Conservation (phyloP, 164 flowering plant species). For the Warburgia ugandensis region DNA sequence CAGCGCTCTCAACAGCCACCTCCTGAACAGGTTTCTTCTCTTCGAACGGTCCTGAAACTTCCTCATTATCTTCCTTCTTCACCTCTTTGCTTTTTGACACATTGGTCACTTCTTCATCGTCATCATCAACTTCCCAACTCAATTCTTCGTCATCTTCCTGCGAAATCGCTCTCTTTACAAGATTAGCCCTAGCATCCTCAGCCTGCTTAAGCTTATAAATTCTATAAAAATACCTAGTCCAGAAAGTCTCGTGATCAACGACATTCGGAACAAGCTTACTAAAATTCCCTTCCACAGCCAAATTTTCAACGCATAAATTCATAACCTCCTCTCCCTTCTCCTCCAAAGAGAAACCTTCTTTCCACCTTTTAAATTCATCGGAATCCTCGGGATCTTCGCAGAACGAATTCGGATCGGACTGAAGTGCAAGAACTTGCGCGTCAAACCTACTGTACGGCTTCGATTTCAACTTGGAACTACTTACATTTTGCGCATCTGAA, state of each 20-base stretch:
- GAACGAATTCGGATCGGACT: constrained; percentile 45
- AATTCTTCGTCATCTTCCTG: constrained; percentile 74
- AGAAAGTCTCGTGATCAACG: constrained; percentile 51
- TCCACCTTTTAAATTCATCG: constrained; percentile 55
- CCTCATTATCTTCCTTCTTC: constrained; percentile 4
- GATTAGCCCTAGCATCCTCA: constrained; percentile 63
- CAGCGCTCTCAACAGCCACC: constrained; percentile 3
- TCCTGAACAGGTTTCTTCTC: constrained; percentile 11
- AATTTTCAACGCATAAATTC: constrained; percentile 38
- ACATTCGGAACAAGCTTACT: constrained; percentile 44
- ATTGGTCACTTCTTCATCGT: constrained; percentile 26
- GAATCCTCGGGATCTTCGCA: constrained; percentile 55
- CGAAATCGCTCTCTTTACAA: constrained; percentile 64
- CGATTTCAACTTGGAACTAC: constrained; percentile 10
- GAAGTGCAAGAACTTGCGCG: constrained; percentile 35
- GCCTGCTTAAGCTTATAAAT: constrained; percentile 53
- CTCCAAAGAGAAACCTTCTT: constrained; percentile 43
- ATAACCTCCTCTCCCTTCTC: constrained; percentile 52
- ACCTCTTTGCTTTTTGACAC: not conserved
- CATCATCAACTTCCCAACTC: constrained; percentile 87
- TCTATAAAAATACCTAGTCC: constrained; percentile 69
- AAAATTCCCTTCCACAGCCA: constrained; percentile 35
- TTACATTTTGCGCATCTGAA: constrained; percentile 12
- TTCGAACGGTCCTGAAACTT: not conserved
- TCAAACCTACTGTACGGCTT: constrained; percentile 60